These are phyloP conservation scores for Stachybotrys chartarum DNA, from an alignment of 2,329 filamentous ascomycete genomes.

Conservation along the genomic window DNA sequence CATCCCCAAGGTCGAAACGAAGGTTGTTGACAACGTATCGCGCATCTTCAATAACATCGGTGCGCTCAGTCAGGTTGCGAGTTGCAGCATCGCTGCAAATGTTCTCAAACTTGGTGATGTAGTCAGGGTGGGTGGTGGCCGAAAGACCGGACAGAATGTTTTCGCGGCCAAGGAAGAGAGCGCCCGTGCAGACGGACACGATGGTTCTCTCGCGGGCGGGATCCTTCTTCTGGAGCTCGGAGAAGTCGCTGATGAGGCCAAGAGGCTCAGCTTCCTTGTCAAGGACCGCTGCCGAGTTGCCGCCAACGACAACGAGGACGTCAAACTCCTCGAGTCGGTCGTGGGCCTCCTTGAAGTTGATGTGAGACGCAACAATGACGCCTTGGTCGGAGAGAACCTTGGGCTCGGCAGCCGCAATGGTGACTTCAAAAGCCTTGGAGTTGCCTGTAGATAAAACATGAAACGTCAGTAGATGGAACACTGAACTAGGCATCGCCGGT, in stretches of 20 bases:
- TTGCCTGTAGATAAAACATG: constrained; percentile 23
- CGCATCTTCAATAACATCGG: constrained; percentile 73
- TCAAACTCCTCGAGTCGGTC: constrained; percentile 70
- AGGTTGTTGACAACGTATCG: constrained; percentile 89
- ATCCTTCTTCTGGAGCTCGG: constrained; percentile 73
- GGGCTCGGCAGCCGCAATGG: constrained; percentile 45
- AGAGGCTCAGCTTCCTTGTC: constrained; percentile 64
- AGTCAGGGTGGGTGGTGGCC: constrained; percentile 77
- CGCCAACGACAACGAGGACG: constrained; percentile 71
- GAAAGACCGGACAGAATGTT: constrained; percentile 73
- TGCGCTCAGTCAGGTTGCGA: constrained; percentile 65
- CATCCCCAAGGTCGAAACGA: constrained; percentile 74
- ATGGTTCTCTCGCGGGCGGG: constrained; percentile 74
- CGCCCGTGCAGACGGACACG: constrained; percentile 72
- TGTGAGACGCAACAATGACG: constrained; percentile 64
- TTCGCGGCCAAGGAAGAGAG: constrained; percentile 68
- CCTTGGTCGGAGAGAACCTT: constrained; percentile 55
- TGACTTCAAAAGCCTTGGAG: constrained; percentile 52
- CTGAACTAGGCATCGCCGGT: neutral
- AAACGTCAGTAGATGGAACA: neutral
- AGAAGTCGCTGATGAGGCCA: constrained; percentile 65
- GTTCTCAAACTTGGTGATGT: constrained; percentile 73
- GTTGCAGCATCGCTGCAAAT: constrained; percentile 68
- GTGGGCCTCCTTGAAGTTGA: constrained; percentile 72
- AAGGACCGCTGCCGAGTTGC: constrained; percentile 56